Base-by-base conservation (phyloP, 225 moss, liverwort and hornwort species). In the Marchantia paleacea region DNA sequence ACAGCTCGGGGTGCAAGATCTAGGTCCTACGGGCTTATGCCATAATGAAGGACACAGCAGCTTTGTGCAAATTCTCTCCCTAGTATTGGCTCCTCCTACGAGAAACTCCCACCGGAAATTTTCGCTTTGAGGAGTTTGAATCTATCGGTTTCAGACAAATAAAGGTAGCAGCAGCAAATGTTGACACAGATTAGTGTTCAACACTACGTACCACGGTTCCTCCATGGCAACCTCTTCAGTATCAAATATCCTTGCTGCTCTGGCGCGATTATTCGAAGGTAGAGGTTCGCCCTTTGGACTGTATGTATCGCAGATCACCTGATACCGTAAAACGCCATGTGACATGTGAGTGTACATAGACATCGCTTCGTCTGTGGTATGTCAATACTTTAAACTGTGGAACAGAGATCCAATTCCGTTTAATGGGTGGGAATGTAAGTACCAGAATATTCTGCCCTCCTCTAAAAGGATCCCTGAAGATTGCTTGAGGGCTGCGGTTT, bases 381-480 rank as follows among this genome's bases (percentile, higher is more conserved):
- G 15, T 28, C 25, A 75, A 15, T 18, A 13, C 15, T 55, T 29
- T 28, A 39, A 39, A 39, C 39, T 39, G 5, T 2, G 39, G 39
- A 39, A 5, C 39, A 39, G 39, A 39, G 39, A 39, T 39, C 39
- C 39, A 7, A 73, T 12, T 0, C 9, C 12, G 19, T 70, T 3
- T 6, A 39, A 39, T 39, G 69, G 19, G 29, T 48, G 12, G 22
- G n/a, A 24, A 14, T 25, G 26, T 53, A 73, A 73, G 29, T 80
- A 89, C 89, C 81, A 90, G 29, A 50, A 90, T 85, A 77, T 90
- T 80, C 8, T 85, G 73, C 29, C 85, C 87, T n/a, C 87, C 81
- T 55, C 89, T 60, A 81, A 90, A 90, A 24, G 89, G 89, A 80
- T 87, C 88, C 53, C 73, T 83, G 74, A 75, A 90, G 54, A 88